Base-by-base conservation (phyloP, 2,329 filamentous ascomycete species). In the Colletotrichum phormii region DNA sequence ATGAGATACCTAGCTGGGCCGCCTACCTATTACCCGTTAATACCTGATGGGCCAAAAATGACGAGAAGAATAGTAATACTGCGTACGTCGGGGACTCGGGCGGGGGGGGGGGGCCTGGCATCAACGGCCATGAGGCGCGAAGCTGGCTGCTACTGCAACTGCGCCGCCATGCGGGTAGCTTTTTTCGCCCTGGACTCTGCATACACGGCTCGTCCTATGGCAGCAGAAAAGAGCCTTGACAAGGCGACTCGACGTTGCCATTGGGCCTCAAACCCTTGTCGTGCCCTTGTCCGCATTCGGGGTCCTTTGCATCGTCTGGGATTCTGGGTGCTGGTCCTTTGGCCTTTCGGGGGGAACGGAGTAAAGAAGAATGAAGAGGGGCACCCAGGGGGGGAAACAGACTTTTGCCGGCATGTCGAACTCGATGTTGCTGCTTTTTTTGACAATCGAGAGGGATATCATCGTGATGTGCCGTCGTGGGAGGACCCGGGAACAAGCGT, bases 81-180 rank as follows among this genome's bases (percentile, higher is more conserved):
- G 24, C 24, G 37, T n/a, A 46, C 42, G 42, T 46, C 42, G 42
- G 42, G 42, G 42, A 18, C 42, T 42, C 5, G 37, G 15, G 37
- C 6, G 13, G 24, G 24, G 24, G 24, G 3, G 24, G 24, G 24
- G 13, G 12, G 37, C 42, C 42, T 61, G 46, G 64, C 68, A 72
- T 74, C 37, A 58, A 67, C 74, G 64, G 67, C 70, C 69, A 42
- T 53, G 61, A 68, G 59, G 69, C 69, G 64, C 71, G 67, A 67
- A 77, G 75, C 78, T 77, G 75, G 75, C 78, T 77, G 74, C 74
- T 80, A 77, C 77, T 55, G 76, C 76, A 80, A 80, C 82, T 85
- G 84, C 84, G 84, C 84, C 83, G 83, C 84, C 79, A 82, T 84
- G 81, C 81, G 78, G 77, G 81, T 80, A 82, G 82, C 61, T 53